phyloP scores from a whole-genome alignment of 441 rosid species.

The Gossypium aridum region DNA sequence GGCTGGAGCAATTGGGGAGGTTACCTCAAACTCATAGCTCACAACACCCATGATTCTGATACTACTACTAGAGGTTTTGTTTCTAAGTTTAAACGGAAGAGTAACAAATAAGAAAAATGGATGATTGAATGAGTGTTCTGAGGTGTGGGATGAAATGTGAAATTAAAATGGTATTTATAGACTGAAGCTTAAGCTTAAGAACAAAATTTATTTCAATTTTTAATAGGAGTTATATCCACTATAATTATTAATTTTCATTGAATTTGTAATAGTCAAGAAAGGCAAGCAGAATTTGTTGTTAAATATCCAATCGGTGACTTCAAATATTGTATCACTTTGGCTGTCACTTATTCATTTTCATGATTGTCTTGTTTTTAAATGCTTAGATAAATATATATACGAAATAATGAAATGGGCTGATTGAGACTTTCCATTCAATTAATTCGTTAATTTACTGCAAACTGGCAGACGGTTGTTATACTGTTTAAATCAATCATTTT shows the following conservation, averaged over 20 bases:
- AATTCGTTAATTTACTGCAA: too few relatives aligned
- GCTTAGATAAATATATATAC: not conserved
- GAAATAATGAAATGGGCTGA: not conserved
- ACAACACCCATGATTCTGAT: conserved; percentile 5
- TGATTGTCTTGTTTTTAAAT: not conserved
- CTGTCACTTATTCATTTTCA: not conserved
- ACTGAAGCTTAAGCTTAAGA: not conserved
- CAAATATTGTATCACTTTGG: not conserved
- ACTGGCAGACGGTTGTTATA: too few relatives aligned
- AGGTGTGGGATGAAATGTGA: not conserved
- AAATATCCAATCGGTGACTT: not conserved
- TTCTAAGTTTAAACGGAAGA: not conserved
- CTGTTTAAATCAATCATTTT: too few relatives aligned
- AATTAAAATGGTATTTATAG: not conserved
- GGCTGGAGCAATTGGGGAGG: not conserved
- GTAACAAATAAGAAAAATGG: not conserved
- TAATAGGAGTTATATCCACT: not conserved
- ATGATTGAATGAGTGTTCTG: not conserved
- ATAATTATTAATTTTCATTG: not conserved
- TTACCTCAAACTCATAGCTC: not conserved
- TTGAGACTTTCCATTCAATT: too few relatives aligned
- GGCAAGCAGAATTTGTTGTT: not conserved
- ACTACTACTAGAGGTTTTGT: not conserved
- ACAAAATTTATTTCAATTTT: not conserved
- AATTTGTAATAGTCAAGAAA: not conserved